Evolutionary conservation across 495 filamentous ascomycete genomes (phyloP), one percentile per base, ranked within the genome.

Genomic region (Lasiosphaeriaceae sp.): DNA sequence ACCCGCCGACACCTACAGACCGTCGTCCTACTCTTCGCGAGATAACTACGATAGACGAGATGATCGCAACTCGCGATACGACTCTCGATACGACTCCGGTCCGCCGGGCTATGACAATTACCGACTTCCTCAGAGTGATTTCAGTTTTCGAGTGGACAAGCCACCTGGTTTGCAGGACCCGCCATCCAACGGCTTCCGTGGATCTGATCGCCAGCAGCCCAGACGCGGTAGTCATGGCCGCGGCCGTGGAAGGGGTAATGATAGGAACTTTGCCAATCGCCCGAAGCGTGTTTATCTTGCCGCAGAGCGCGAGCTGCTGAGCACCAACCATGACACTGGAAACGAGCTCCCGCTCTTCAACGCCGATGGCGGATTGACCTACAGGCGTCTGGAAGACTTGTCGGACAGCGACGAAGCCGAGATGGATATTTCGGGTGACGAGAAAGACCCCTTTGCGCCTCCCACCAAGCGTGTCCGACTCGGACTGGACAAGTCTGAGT

Each of bases 321-420:
- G 57, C 29, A 62, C 65, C 43, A 56, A 65, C 39, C 70, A 74
- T 35, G 61, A 69, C 35, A 60, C 63, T 24, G 56, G 66, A 2
- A 19, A 64, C 11, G 72, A 73, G 56, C 55, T 67, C n/a, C 69
- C 66, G 50, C 61, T 77, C 23, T 74, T 63, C 34, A 66, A 77
- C 50, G 61, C 65, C 8, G 57, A 67, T 3, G 63, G 63, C 1
- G 72, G 69, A 26, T 68, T 69, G 11, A 80, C 70, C 29, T 80
- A 76, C 58, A 66, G 72, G 44, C 58, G 78, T 14, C 55, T 86
- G 1, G 79, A 84, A 8, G 80, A 88, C 8, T 69, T 90, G 17
- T 88, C 87, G 23, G 85, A 90, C 59, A 88, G 84, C 60, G 90
- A 90, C 50, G 86, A 89, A 66, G 79, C 80, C 3, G 84, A 83